Evolutionary conservation across 2,329 filamentous ascomycete genomes (phyloP).

Genomic region (Alternaria hordeiaustralica): DNA sequence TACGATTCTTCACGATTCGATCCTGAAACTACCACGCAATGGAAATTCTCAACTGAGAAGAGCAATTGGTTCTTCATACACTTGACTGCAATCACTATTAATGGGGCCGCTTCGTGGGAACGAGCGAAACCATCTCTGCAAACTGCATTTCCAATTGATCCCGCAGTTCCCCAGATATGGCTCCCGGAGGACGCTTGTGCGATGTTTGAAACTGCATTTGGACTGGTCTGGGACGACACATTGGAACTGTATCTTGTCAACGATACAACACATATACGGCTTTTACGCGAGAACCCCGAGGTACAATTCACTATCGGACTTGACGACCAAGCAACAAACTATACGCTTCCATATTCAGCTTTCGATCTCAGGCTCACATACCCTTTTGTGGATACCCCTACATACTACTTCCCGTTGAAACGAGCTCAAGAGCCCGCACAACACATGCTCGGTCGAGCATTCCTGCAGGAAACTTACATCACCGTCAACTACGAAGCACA

Average conservation of each 20-base stretch:
- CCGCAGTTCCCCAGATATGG: slow-evolving; percentile 18
- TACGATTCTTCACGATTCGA: slow-evolving; percentile 45
- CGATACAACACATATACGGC: slow-evolving; percentile 29
- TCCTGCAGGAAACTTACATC: slow-evolving; percentile 69
- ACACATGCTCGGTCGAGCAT: slow-evolving; percentile 68
- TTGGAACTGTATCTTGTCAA: slow-evolving; percentile 47
- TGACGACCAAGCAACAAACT: not conserved
- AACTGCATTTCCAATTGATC: slow-evolving; percentile 14
- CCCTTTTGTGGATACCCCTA: slow-evolving; percentile 64
- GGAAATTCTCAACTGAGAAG: too few relatives aligned
- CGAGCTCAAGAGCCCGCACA: slow-evolving; percentile 62
- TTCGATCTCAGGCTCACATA: slow-evolving; percentile 56
- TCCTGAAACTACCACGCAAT: slow-evolving; percentile 14
- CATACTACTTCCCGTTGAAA: slow-evolving; percentile 69
- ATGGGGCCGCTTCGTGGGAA: too few relatives aligned
- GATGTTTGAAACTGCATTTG: slow-evolving; percentile 28
- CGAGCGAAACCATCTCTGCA: too few relatives aligned
- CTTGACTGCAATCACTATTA: too few relatives aligned
- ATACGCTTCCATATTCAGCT: slow-evolving; percentile 50
- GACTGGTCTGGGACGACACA: slow-evolving; percentile 42
- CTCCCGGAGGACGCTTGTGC: too few relatives aligned
- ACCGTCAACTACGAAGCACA: slow-evolving; percentile 51
- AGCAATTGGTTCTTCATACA: too few relatives aligned
- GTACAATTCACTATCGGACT: too few relatives aligned
- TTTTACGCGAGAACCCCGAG: slow-evolving; percentile 11